phyloP scores from a whole-genome alignment of 139 green algal species.

The Chlorella sp. region DNA sequence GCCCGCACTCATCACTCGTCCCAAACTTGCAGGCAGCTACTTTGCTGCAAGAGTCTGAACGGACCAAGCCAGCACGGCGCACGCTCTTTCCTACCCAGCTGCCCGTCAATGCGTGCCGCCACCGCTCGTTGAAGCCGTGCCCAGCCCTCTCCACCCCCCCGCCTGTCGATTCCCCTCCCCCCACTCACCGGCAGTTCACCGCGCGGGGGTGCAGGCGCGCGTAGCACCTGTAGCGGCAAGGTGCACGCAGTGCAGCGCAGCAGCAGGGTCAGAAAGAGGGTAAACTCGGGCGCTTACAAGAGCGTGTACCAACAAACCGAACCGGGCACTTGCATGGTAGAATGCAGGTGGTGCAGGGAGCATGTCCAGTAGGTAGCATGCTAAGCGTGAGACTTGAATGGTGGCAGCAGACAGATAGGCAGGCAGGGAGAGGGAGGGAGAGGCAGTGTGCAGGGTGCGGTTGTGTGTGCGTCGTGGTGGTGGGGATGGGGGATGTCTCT shows the following conservation, averaged over 20 bases:
- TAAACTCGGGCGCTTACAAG: background rate
- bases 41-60: background rate
- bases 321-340: too few species aligned
- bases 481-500: conserved; percentile 2
- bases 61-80: background rate
- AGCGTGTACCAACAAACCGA: too few species aligned
- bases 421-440: background rate
- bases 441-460: background rate
- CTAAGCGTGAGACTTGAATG: background rate
- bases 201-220: conserved; percentile 97
- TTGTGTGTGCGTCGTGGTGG: background rate
- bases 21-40: background rate
- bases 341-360: background rate
- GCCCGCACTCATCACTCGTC: too few species aligned
- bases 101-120: too few species aligned
- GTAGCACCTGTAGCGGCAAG: conserved; percentile 85
- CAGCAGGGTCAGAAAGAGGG: background rate
- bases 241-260: background rate
- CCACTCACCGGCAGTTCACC: conserved; percentile 90
- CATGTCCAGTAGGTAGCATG: background rate
- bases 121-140: too few species aligned
- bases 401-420: background rate
- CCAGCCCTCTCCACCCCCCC: background rate
- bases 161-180: conserved; percentile 64
- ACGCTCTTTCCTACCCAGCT: background rate